phyloP scores from a whole-genome alignment of 148 eudicot species.

The Rhododendron molle region DNA sequence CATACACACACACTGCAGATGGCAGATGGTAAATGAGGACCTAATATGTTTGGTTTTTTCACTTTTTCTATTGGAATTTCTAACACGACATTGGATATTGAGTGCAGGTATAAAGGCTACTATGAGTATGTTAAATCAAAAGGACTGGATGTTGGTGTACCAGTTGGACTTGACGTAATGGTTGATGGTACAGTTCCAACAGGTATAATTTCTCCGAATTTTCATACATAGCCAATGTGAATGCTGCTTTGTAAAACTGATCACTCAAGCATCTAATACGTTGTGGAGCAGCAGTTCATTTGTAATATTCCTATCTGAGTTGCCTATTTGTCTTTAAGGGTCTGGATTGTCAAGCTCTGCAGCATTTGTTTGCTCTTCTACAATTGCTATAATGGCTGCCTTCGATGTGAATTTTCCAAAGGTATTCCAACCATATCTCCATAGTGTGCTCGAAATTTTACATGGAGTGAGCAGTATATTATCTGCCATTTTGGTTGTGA shows the following conservation, averaged over 20 bases:
- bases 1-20: neutral
- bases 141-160: constrained; percentile 67
- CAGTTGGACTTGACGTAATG: constrained; percentile 81
- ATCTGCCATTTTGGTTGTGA: neutral
- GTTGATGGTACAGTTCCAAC: constrained; percentile 97
- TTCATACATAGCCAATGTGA: neutral
- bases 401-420: constrained; percentile 66
- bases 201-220: constrained; percentile 30
- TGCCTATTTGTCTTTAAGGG: constrained; percentile 35
- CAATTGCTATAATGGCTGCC: constrained; percentile 90
- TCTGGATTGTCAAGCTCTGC: constrained; percentile 98
- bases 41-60: neutral
- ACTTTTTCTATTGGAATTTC: neutral
- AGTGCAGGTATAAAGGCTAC: constrained; percentile 81
- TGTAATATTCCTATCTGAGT: neutral
- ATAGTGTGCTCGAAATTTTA: neutral
- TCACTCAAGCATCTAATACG: neutral
- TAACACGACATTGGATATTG: neutral
- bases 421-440: constrained; percentile 32
- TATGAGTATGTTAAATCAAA: constrained; percentile 72
- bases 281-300: neutral
- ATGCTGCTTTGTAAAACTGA: neutral
- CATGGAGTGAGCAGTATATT: neutral
- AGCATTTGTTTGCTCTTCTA: constrained; percentile 95
- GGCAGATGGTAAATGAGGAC: neutral